phyloP scores from a whole-genome alignment of 345 rosid species.

The Pistacia vera region DNA sequence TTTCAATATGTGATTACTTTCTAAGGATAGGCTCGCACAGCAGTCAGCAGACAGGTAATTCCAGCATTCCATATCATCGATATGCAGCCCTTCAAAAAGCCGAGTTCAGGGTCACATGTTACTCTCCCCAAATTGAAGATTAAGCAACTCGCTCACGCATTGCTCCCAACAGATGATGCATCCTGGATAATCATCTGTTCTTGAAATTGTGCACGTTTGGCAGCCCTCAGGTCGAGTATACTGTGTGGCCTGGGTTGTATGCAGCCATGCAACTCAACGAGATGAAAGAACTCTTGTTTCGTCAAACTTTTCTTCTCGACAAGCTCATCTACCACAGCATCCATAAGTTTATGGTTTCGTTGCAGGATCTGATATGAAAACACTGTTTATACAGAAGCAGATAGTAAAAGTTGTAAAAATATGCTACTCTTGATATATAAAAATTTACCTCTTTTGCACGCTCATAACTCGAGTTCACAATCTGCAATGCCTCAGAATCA shows the following conservation, averaged over 20 bases:
- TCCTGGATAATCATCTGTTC: constrained; percentile 45
- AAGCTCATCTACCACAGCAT: constrained; percentile 68
- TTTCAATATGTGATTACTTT: background rate
- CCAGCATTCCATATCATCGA: background rate
- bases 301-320: constrained; percentile 72
- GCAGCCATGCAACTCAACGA: constrained; percentile 69
- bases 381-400: constrained; percentile 2
- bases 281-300: constrained; percentile 68
- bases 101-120: background rate
- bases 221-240: constrained; percentile 65
- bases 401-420: constrained; percentile 1
- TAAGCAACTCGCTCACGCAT: constrained; percentile 1
- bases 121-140: background rate
- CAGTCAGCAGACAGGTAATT: background rate
- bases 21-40: background rate
- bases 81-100: background rate
- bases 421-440: background rate
- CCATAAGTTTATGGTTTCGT: constrained; percentile 63
- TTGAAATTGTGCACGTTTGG: constrained; percentile 57
- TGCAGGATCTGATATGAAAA: constrained; percentile 51
- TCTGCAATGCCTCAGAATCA: constrained; percentile 73
- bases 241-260: constrained; percentile 61
- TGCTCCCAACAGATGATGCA: constrained; percentile 23
- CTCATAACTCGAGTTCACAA: constrained; percentile 67
- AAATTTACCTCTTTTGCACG: constrained; percentile 76